These are phyloP conservation scores for Adansonia grandidieri DNA, from an alignment of 441 rosid species.

Conservation along the genomic window DNA sequence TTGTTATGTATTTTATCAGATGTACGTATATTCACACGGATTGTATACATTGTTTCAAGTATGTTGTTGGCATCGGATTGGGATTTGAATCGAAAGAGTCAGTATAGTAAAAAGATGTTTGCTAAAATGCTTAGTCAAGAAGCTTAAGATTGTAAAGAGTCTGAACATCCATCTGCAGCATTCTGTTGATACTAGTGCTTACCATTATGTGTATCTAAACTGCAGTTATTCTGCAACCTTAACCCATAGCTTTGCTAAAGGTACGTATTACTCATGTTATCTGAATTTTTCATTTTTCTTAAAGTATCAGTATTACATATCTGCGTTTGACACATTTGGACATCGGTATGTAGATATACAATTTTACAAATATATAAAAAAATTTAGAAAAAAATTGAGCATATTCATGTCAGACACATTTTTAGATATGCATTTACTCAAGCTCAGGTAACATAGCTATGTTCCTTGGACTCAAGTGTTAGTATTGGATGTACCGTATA, in stretches of 20 bases:
- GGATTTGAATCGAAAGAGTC: neutral
- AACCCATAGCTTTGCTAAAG: neutral
- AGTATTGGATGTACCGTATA: too few relatives aligned
- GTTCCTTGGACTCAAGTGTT: too few relatives aligned
- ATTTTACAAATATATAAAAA: too few relatives aligned
- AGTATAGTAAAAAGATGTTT: neutral
- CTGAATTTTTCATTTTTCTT: too few relatives aligned
- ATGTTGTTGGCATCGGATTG: neutral
- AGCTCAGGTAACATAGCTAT: too few relatives aligned
- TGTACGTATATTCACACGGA: neutral
- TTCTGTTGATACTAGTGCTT: neutral
- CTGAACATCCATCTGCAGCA: neutral
- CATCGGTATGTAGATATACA: too few relatives aligned
- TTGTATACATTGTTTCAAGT: neutral
- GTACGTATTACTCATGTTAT: too few relatives aligned
- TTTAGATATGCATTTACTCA: too few relatives aligned
- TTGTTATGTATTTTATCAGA: neutral
- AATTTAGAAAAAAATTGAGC: too few relatives aligned
- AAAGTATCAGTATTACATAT: too few relatives aligned
- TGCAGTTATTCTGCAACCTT: neutral
- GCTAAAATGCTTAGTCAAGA: neutral
- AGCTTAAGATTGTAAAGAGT: neutral
- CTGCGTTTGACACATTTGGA: too few relatives aligned
- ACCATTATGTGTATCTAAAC: neutral
- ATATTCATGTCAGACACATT: too few relatives aligned